A percentile compares a stretch with the other conserved stretches of the same genome.
Evolutionary conservation across 225 moss, liverwort and hornwort species (phyloP).

Genomic region (Bryoerythrophyllum caledonicum): DNA sequence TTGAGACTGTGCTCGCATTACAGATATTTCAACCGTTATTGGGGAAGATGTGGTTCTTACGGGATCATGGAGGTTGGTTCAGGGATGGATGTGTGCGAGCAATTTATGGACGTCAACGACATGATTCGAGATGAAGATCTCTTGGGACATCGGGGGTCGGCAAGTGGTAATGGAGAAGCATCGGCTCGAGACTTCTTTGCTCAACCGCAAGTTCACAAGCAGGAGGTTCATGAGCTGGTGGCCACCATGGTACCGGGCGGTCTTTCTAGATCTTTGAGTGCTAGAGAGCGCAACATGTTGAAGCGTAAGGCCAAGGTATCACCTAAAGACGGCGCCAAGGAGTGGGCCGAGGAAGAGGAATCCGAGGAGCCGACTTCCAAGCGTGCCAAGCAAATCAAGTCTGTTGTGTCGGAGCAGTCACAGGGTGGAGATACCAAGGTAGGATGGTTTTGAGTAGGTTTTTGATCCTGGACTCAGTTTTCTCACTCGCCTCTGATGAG

Average conservation of each 20-base stretch:
- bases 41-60: slow-evolving; percentile 20
- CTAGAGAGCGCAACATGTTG: slow-evolving; percentile 76
- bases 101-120: slow-evolving; percentile 86
- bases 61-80: slow-evolving; percentile 26
- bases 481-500: slow-evolving; percentile 3
- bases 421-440: slow-evolving; percentile 66
- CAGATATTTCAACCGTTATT: not conserved
- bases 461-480: not conserved
- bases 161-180: slow-evolving; percentile 60
- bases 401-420: slow-evolving; percentile 70
- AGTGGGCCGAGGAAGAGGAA: slow-evolving; percentile 78
- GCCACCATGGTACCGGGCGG: slow-evolving; percentile 77
- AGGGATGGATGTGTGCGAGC: slow-evolving; percentile 87
- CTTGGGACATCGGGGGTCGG: slow-evolving; percentile 42
- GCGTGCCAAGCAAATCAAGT: slow-evolving; percentile 61
- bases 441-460: not conserved
- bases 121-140: slow-evolving; percentile 90
- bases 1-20: not conserved
- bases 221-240: slow-evolving; percentile 80
- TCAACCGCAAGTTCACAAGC: slow-evolving; percentile 52
- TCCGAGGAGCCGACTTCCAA: slow-evolving; percentile 60
- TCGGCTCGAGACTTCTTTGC: slow-evolving; percentile 39
- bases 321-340: slow-evolving; percentile 73
- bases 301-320: slow-evolving; percentile 83
- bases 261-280: slow-evolving; percentile 73